These are phyloP conservation scores for Hibiscus trionum DNA, from an alignment of 345 rosid species.

Conservation along the genomic window DNA sequence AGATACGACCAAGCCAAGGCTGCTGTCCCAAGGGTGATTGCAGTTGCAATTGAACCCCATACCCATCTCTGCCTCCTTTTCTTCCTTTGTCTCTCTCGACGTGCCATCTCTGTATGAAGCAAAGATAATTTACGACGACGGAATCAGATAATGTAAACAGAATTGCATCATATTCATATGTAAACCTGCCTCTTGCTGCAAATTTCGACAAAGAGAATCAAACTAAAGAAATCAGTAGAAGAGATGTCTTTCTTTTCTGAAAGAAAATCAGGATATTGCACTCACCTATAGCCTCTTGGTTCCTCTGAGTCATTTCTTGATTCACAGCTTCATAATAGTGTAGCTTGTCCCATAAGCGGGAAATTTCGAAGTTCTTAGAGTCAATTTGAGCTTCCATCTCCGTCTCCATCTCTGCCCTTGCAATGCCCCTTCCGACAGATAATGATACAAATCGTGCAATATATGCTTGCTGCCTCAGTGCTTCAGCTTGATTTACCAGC, in stretches of 20 bases:
- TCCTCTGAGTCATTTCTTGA: slow-evolving; percentile 80
- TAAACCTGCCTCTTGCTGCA: not conserved
- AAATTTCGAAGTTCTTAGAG: slow-evolving; percentile 80
- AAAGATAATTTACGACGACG: not conserved
- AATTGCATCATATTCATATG: not conserved
- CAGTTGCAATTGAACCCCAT: slow-evolving; percentile 70
- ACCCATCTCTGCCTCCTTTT: slow-evolving; percentile 62
- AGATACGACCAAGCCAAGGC: slow-evolving; percentile 73
- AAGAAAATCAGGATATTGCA: slow-evolving; percentile 4
- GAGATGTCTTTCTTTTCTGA: not conserved
- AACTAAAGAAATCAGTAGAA: not conserved
- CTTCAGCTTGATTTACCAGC: slow-evolving; percentile 37
- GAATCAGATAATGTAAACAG: not conserved
- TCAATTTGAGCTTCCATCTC: slow-evolving; percentile 64
- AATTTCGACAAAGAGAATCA: not conserved
- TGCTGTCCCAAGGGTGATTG: slow-evolving; percentile 56
- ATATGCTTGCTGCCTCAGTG: slow-evolving; percentile 51
- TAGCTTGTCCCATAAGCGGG: slow-evolving; percentile 66
- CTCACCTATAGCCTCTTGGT: slow-evolving; percentile 81
- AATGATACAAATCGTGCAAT: slow-evolving; percentile 64
- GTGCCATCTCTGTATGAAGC: slow-evolving; percentile 39
- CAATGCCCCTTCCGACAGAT: slow-evolving; percentile 51
- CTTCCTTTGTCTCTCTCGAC: slow-evolving; percentile 43
- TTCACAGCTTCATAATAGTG: slow-evolving; percentile 76
- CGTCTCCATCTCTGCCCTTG: slow-evolving; percentile 65